Evolutionary conservation across 768 basidiomycete genomes (phyloP).

Genomic region (Krasilnikovozyma curviuscula): DNA sequence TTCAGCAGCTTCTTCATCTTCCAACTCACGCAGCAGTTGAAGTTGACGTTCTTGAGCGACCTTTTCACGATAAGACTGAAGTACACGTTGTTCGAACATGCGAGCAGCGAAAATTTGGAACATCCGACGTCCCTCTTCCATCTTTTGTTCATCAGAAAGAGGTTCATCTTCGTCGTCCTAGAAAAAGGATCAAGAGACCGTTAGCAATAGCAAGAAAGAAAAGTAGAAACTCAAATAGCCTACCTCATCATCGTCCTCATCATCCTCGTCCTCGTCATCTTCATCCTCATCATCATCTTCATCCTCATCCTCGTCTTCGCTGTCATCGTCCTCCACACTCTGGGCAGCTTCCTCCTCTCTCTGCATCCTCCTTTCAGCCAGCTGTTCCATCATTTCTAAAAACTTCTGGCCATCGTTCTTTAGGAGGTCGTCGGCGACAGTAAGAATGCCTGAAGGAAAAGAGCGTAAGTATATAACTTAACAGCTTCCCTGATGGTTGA

Average conservation of each 20-base stretch:
- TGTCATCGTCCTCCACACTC: conserved; percentile 37
- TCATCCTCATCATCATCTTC: conserved; percentile 39
- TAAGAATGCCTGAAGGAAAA: conserved; percentile 51
- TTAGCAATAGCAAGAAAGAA: conserved; percentile 2
- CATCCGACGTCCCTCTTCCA: conserved; percentile 98
- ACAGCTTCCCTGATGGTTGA: not conserved
- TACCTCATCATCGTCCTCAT: conserved; percentile 30
- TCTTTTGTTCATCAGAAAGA: conserved; percentile 91
- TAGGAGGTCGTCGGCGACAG: conserved; percentile 92
- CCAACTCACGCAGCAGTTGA: conserved; percentile 80
- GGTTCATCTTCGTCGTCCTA: conserved; percentile 28
- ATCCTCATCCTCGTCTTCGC: conserved; percentile 40
- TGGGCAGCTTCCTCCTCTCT: conserved; percentile 54
- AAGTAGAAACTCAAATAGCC: conserved; percentile 26
- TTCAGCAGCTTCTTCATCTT: conserved; percentile 74
- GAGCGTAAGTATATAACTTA: not conserved
- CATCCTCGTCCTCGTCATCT: conserved; percentile 31
- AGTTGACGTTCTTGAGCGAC: conserved; percentile 89
- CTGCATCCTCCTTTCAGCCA: conserved; percentile 82
- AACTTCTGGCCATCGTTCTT: conserved; percentile 99
- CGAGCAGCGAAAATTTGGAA: conserved; percentile 98
- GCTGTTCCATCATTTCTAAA: conserved; percentile 99
- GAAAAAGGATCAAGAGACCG: not conserved
- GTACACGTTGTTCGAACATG: conserved; percentile 97
- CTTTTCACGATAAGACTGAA: conserved; percentile 88